Evolutionary conservation across 1,139 yeast genomes (phyloP).

Genomic region (Yamadazyma taylorii): DNA sequence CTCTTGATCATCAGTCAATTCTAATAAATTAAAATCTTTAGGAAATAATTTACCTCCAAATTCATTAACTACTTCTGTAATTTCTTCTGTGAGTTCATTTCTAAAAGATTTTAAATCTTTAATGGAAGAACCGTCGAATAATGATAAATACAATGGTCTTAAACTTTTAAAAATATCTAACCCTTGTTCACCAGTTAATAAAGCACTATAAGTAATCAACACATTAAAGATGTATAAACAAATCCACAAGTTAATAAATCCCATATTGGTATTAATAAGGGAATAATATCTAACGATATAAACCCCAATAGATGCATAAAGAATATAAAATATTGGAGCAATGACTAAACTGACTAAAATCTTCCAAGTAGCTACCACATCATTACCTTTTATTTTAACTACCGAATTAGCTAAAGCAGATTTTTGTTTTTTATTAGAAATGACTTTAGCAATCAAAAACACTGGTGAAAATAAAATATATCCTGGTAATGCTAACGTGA

Average conservation of each 20-base stretch:
- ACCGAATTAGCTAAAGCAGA: conserved; percentile 85
- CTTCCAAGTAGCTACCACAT: conserved; percentile 96
- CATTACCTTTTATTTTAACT: conserved; percentile 88
- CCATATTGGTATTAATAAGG: conserved; percentile 17
- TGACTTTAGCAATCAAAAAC: conserved; percentile 70
- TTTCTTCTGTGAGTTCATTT: conserved; percentile 40
- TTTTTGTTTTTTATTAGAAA: conserved; percentile 69
- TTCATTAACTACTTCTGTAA: conserved; percentile 45
- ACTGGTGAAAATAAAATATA: conserved; percentile 82
- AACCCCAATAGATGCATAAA: conserved; percentile 73
- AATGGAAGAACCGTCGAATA: conserved; percentile 62
- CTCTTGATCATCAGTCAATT: conserved; percentile 50
- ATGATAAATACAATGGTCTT: conserved; percentile 76
- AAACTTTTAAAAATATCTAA: conserved; percentile 82
- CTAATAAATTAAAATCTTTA: conserved; percentile 45
- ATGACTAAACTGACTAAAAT: conserved; percentile 83
- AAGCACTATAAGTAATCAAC: conserved; percentile 79
- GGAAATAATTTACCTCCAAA: conserved; percentile 49
- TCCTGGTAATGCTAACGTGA: conserved; percentile 79
- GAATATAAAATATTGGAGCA: conserved; percentile 80
- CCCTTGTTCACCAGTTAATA: conserved; percentile 90
- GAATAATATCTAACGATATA: conserved; percentile 33
- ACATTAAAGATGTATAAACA: conserved; percentile 59
- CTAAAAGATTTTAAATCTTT: conserved; percentile 47
- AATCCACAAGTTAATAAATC: conserved; percentile 39